phyloP scores from a whole-genome alignment of 805 yeast genomes.

The Metschnikowia kofuensis region DNA sequence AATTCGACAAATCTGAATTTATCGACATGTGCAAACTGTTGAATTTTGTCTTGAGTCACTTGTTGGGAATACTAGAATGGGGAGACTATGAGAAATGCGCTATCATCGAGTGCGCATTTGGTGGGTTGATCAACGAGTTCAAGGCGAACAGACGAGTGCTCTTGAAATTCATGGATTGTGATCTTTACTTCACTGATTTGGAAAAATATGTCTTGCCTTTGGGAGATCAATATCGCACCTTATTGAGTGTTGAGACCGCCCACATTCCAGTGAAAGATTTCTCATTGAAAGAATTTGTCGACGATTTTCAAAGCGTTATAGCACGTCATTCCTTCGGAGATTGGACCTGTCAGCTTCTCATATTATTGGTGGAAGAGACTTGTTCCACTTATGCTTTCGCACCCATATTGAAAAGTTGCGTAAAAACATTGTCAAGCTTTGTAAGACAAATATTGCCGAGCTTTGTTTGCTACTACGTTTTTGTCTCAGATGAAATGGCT shows the following conservation, averaged over 20 bases:
- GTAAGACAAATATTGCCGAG: slow-evolving; percentile 25
- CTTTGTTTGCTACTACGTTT: slow-evolving; percentile 25
- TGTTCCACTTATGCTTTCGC: not conserved
- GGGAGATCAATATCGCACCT: slow-evolving; percentile 26
- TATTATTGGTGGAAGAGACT: slow-evolving; percentile 2
- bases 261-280: slow-evolving; percentile 7
- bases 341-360: slow-evolving; percentile 6
- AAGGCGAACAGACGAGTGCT: slow-evolving; percentile 17
- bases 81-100: slow-evolving; percentile 8
- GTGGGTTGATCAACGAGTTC: slow-evolving; percentile 34
- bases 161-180: slow-evolving; percentile 22
- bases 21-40: slow-evolving; percentile 2
- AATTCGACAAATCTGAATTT: not conserved
- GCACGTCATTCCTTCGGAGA: slow-evolving; percentile 1
- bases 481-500: slow-evolving; percentile 10
- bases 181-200: slow-evolving; percentile 13
- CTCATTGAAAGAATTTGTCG: not conserved
- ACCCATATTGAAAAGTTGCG: slow-evolving; percentile 25
- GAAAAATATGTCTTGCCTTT: slow-evolving; percentile 28
- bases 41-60: slow-evolving; percentile 3
- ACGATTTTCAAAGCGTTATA: slow-evolving; percentile 13
- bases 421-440: slow-evolving; percentile 20
- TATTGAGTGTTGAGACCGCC: slow-evolving; percentile 23
- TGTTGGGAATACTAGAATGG: slow-evolving; percentile 18
- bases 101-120: slow-evolving; percentile 38